Percentiles rank a stretch among this genome's conserved stretches.
phyloP scores from a whole-genome alignment of 345 rosid genomes.

The Citrus maxima region DNA sequence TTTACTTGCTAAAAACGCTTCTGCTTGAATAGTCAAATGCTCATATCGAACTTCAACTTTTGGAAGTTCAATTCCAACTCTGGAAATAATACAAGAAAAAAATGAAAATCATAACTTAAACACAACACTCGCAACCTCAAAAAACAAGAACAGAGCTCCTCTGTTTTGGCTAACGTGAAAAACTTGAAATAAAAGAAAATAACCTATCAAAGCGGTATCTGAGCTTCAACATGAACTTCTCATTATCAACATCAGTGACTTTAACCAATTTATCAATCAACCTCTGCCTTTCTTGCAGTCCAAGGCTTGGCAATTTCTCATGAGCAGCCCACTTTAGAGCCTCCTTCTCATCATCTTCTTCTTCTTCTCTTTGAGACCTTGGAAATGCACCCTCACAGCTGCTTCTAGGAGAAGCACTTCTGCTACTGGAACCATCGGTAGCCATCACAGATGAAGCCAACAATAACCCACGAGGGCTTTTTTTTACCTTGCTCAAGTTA shows the following conservation, averaged over 20 bases:
- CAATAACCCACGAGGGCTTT: background rate
- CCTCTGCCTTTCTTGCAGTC: slow-evolving; percentile 18
- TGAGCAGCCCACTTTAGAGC: slow-evolving; percentile 57
- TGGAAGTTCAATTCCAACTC: slow-evolving; percentile 31
- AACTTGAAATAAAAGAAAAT: no score
- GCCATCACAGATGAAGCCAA: background rate
- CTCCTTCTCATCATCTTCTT: slow-evolving; percentile 55
- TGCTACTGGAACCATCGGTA: slow-evolving; percentile 11
- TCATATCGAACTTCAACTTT: slow-evolving; percentile 34
- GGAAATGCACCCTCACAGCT: slow-evolving; percentile 31
- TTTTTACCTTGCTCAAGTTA: no score
- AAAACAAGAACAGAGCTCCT: background rate
- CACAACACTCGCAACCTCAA: background rate
- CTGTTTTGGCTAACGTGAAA: background rate
- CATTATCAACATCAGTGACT: slow-evolving; percentile 34
- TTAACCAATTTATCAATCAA: slow-evolving; percentile 32
- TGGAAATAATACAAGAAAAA: slow-evolving; percentile 1
- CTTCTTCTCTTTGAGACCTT: slow-evolving; percentile 51
- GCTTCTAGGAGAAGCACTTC: slow-evolving; percentile 9
- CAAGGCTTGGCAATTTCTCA: slow-evolving; percentile 35
- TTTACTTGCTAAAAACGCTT: slow-evolving; percentile 28
- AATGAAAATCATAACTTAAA: background rate
- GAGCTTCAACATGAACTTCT: slow-evolving; percentile 31
- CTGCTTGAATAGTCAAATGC: slow-evolving; percentile 29
- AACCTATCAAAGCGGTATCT: slow-evolving; percentile 32